Percentiles rank a stretch among this genome's conserved stretches.
phyloP scores from a whole-genome alignment of 345 rosid species.

The Aquilaria yunnanensis region DNA sequence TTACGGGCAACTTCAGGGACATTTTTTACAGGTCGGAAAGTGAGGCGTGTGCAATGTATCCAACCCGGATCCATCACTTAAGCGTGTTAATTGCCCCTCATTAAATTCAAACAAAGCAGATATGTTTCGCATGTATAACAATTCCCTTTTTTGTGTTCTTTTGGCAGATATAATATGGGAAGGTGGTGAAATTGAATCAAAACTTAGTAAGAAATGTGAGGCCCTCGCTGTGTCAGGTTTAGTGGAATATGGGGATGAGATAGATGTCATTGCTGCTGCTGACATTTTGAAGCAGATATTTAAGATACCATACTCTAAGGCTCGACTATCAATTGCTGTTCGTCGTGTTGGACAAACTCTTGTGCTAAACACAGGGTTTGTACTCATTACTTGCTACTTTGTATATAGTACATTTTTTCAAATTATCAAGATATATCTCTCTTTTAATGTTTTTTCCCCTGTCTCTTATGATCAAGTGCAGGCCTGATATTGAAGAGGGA shows the following conservation, averaged over 20 bases:
- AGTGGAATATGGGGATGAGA: constrained; percentile 92
- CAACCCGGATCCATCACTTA: too few species aligned
- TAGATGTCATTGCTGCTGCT: constrained; percentile 85
- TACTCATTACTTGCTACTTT: constrained; percentile 9
- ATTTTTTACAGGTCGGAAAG: too few species aligned
- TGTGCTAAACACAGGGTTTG: constrained; percentile 79
- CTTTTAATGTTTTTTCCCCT: constrained; percentile 2
- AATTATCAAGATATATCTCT: background rate
- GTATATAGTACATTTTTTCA: background rate
- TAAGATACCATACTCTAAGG: constrained; percentile 93
- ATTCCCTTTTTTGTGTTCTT: constrained; percentile 10
- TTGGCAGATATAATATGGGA: constrained; percentile 63
- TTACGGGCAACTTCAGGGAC: too few species aligned
- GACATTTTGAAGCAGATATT: constrained; percentile 94
- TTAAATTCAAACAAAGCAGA: too few species aligned
- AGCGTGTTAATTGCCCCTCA: too few species aligned
- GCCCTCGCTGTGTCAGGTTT: constrained; percentile 93
- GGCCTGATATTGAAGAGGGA: constrained; percentile 94
- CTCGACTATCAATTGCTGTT: constrained; percentile 87
- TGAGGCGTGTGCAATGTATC: too few species aligned
- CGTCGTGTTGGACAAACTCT: constrained; percentile 92
- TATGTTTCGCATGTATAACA: too few species aligned
- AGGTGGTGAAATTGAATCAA: constrained; percentile 56
- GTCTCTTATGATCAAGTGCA: constrained; percentile 22
- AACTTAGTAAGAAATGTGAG: constrained; percentile 70